These are phyloP conservation scores for Teunomyces atbi DNA, from an alignment of 805 yeast genomes.

Conservation along the genomic window DNA sequence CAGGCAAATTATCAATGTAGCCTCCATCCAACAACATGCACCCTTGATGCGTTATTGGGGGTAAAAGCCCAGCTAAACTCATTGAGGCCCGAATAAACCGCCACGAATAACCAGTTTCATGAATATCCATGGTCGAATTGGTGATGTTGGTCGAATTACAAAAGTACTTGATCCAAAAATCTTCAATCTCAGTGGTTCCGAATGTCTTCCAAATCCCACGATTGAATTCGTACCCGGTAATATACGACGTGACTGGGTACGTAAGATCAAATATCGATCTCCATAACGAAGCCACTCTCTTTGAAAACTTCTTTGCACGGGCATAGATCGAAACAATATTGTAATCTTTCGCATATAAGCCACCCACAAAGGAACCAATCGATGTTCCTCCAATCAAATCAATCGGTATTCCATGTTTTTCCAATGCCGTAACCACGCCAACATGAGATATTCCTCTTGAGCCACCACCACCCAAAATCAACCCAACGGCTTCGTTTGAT, in stretches of 20 bases:
- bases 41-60: conserved; percentile 86
- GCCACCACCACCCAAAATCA: conserved; percentile 97
- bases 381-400: conserved; percentile 96
- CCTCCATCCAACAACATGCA: conserved; percentile 96
- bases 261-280: conserved; percentile 80
- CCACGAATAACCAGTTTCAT: conserved; percentile 92
- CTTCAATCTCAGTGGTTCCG: conserved; percentile 91
- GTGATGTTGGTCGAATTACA: conserved; percentile 95
- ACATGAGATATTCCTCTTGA: conserved; percentile 92
- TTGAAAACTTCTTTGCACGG: conserved; percentile 80
- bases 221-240: conserved; percentile 96
- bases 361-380: conserved; percentile 94
- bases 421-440: conserved; percentile 87
- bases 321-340: conserved; percentile 91
- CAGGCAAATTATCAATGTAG: conserved; percentile 90
- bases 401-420: conserved; percentile 89
- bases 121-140: conserved; percentile 92
- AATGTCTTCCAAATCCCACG: conserved; percentile 97
- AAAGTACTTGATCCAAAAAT: conserved; percentile 88
- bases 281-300: conserved; percentile 83
- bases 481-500: conserved; percentile 91
- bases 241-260: conserved; percentile 89
- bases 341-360: conserved; percentile 88
- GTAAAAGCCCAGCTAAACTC: conserved; percentile 92
- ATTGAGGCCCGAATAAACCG: conserved; percentile 91